Evolutionary conservation across 495 filamentous ascomycete species (phyloP).

Genomic region (Daldinia loculata): DNA sequence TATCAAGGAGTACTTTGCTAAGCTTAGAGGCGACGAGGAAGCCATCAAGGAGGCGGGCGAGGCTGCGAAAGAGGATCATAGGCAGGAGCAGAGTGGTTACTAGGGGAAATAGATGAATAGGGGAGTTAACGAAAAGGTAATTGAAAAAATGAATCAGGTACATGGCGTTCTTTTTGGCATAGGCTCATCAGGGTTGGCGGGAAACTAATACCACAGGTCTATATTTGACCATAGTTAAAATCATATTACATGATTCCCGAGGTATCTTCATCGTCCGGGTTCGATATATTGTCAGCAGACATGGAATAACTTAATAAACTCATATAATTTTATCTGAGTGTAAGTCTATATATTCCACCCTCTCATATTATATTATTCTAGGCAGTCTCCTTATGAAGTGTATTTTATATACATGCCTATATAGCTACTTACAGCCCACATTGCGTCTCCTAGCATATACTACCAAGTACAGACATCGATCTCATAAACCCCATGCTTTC

Average conservation of each 20-base stretch:
- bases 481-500: slow-evolving; percentile 50
- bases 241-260: slow-evolving; percentile 10
- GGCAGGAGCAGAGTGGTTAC: slow-evolving; percentile 69
- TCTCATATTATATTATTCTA: not conserved
- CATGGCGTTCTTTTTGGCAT: not conserved
- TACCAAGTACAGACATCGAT: not conserved
- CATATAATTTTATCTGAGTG: not conserved
- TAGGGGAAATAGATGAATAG: slow-evolving; percentile 30
- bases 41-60: slow-evolving; percentile 60
- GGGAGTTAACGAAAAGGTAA: not conserved
- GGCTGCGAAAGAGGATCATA: slow-evolving; percentile 54
- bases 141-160: not conserved
- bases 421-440: not conserved
- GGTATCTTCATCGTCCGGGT: not conserved
- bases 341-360: not conserved
- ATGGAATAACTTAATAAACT: not conserved
- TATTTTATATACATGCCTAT: not conserved
- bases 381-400: not conserved
- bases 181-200: not conserved
- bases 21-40: slow-evolving; percentile 83
- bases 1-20: slow-evolving; percentile 95
- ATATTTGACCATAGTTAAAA: slow-evolving; percentile 19
- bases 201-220: slow-evolving; percentile 28
- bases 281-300: not conserved
- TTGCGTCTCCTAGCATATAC: not conserved